Percentiles rank a stretch among this genome's conserved stretches.
phyloP scores from a whole-genome alignment of 805 yeast genomes.

The Metschnikowia chrysomelidarum region DNA sequence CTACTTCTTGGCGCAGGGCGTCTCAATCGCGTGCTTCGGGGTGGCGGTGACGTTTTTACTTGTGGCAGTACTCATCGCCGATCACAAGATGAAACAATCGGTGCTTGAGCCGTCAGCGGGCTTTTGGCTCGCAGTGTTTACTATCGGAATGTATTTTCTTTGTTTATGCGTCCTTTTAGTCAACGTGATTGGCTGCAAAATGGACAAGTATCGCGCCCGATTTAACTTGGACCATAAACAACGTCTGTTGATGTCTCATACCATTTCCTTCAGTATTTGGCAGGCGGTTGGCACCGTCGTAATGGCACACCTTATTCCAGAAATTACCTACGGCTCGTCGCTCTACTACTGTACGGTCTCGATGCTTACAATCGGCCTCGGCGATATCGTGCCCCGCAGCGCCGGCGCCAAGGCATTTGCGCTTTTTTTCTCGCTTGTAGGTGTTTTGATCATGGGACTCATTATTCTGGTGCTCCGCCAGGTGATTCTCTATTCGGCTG shows the following conservation, averaged over 20 bases:
- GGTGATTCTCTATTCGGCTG: conserved; percentile 58
- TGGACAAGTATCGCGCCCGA: conserved; percentile 62
- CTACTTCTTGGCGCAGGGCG: conserved; percentile 59
- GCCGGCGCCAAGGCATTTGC: conserved; percentile 56
- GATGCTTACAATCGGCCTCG: conserved; percentile 75
- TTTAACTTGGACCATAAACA: conserved; percentile 69
- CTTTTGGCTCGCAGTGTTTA: conserved; percentile 74
- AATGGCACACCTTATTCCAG: conserved; percentile 39
- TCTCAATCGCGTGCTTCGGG: conserved; percentile 65
- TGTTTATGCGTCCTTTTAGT: conserved; percentile 52
- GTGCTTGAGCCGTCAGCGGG: conserved; percentile 50
- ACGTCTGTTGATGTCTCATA: conserved; percentile 70
- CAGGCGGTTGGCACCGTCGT: conserved; percentile 59
- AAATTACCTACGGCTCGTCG: conserved; percentile 55
- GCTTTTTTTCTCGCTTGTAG: conserved; percentile 63
- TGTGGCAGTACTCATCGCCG: conserved; percentile 43
- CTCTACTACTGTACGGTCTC: conserved; percentile 74
- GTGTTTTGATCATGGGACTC: conserved; percentile 72
- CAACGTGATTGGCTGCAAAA: conserved; percentile 61
- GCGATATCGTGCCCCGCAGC: conserved; percentile 61
- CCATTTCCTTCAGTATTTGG: conserved; percentile 66
- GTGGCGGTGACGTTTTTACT: conserved; percentile 55
- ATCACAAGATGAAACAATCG: conserved; percentile 11
- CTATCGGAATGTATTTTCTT: conserved; percentile 57
- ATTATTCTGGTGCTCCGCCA: conserved; percentile 67